A percentile compares a stretch with the other conserved stretches of the same genome.
Conservation (phyloP, 495 filamentous ascomycete species). For the Poronia punctata region DNA sequence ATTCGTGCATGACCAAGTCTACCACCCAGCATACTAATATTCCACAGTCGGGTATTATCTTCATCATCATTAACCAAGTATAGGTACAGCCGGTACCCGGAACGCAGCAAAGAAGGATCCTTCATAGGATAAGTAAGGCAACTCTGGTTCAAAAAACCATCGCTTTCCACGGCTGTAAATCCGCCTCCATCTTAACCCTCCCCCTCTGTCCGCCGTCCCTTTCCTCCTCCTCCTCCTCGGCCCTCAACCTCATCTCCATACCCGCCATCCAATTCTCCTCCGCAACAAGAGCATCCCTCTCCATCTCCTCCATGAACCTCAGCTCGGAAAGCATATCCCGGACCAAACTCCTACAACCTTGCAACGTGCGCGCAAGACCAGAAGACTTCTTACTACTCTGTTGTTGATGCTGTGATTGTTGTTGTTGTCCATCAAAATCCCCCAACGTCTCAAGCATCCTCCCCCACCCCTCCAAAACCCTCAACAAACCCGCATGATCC, state of each 20-base stretch:
- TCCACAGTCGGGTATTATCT: too few relatives aligned
- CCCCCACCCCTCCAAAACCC: slow-evolving; percentile 39
- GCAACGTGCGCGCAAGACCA: slow-evolving; percentile 32
- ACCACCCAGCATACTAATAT: too few relatives aligned
- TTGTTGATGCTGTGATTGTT: too few relatives aligned
- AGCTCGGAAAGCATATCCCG: slow-evolving; percentile 44
- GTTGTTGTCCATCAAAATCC: slow-evolving; percentile 9
- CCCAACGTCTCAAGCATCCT: slow-evolving; percentile 29
- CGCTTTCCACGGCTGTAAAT: slow-evolving; percentile 24
- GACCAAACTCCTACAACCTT: slow-evolving; percentile 32
- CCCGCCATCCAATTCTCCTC: slow-evolving; percentile 43
- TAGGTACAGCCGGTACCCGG: too few relatives aligned
- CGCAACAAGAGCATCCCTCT: slow-evolving; percentile 33
- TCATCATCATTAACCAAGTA: too few relatives aligned
- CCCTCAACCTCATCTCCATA: slow-evolving; percentile 30
- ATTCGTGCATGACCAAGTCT: too few relatives aligned
- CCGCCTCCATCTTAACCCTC: slow-evolving; percentile 6
- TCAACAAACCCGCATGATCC: slow-evolving; percentile 31
- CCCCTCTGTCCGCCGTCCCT: slow-evolving; percentile 6
- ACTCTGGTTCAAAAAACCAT: slow-evolving; percentile 12
- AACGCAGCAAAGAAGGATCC: too few relatives aligned
- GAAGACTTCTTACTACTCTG: slow-evolving; percentile 13
- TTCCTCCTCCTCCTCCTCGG: slow-evolving; percentile 21
- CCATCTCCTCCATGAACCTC: slow-evolving; percentile 39
- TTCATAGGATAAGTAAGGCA: too few relatives aligned